These are phyloP conservation scores for Yamadazyma paraphyllophila DNA, from an alignment of 805 yeast genomes.

Conservation along the genomic window DNA sequence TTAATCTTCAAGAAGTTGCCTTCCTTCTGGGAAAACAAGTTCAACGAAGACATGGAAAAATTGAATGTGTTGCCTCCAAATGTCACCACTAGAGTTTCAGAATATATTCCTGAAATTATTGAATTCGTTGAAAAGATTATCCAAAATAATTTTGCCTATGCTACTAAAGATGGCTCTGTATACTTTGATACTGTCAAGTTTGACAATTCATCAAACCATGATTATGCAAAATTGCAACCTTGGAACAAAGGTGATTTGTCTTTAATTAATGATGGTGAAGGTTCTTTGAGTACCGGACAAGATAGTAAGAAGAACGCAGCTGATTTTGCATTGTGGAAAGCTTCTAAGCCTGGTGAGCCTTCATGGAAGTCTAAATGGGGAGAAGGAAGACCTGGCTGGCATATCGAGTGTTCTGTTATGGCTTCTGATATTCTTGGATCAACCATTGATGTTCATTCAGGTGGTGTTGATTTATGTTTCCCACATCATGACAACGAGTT, in stretches of 20 bases:
- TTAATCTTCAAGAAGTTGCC: conserved; percentile 78
- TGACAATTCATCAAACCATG: conserved; percentile 69
- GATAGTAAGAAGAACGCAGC: conserved; percentile 68
- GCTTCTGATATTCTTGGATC: conserved; percentile 85
- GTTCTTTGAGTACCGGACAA: conserved; percentile 59
- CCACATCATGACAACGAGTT: conserved; percentile 99
- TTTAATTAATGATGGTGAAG: conserved; percentile 92
- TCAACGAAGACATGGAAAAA: conserved; percentile 78
- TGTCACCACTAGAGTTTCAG: conserved; percentile 90
- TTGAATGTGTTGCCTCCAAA: conserved; percentile 84
- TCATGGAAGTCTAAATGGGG: conserved; percentile 97
- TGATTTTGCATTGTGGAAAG: conserved; percentile 97
- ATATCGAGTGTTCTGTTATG: conserved; percentile 98
- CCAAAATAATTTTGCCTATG: conserved; percentile 77
- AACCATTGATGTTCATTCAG: conserved; percentile 90
- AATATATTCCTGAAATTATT: conserved; percentile 90
- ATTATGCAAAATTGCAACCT: conserved; percentile 94
- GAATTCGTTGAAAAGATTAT: conserved; percentile 74
- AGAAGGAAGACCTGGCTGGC: conserved; percentile 98
- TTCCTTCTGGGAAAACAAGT: conserved; percentile 84
- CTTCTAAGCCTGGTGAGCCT: conserved; percentile 96
- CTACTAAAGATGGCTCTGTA: conserved; percentile 87
- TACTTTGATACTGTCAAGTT: conserved; percentile 87
- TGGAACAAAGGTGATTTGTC: conserved; percentile 92
- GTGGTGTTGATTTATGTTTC: conserved; percentile 95